Evolutionary conservation across 345 rosid species (phyloP), one percentile per base, ranked within the genome.

Genomic region (Carallia brachiata): DNA sequence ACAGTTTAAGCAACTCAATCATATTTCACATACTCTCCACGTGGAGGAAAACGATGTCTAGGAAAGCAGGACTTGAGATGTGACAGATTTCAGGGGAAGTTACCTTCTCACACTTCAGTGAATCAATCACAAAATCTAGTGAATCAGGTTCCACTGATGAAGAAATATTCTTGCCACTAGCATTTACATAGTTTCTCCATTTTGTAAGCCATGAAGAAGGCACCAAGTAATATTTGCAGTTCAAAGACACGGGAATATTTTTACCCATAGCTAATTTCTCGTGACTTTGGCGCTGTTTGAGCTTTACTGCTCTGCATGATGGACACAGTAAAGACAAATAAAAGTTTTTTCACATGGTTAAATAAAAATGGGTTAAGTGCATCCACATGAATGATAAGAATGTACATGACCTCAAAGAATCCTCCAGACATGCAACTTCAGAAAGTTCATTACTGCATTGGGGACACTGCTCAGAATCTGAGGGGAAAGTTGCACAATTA

Each of bases 381-480:
- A 23, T 59, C 52, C 13, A 56, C 6, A 73, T 23, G 16, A 70
- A n/a, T 57, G 57, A 70, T 18, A 58, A 36, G 62, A 30, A 79
- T 60, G 74, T 57, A 78, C 65, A 71, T 80, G 63, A 95, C 99
- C 97, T 90, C 70, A 83, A 74, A 69, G 89, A 82, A 83, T 92
- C 96, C 82, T 90, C 97, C 70, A 85, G 65, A 80, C 90, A 85
- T 61, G 97, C 99, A 73, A 85, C 95, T 90, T 91, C 96, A 68
- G 93, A 86, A 78, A 94, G 88, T 66, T 80, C 91, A 74, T 83
- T 80, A 65, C 86, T 79, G 84, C 99, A 95, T 63, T 90, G 77
- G 23, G 78, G 70, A 73, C 99, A 95, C 74, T 89, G 86, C 60
- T 65, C 71, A 60, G 89, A 84, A 77, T 87, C 85, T 66, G 76